Evolutionary conservation across 805 yeast species (phyloP).

Genomic region (Clavispora santaluciae): DNA sequence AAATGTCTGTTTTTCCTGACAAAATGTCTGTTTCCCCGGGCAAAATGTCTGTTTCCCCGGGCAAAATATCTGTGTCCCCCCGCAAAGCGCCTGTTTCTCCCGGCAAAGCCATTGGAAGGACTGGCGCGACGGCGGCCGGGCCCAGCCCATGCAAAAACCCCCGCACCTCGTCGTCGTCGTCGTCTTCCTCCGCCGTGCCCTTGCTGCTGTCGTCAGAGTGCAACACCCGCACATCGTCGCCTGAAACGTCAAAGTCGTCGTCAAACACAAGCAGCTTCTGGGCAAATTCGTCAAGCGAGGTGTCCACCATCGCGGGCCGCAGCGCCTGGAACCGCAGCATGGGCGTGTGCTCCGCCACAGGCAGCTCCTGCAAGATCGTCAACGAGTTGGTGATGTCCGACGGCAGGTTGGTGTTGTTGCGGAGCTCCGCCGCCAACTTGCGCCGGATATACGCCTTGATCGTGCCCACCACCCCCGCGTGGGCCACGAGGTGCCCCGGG

Average conservation of each 20-base stretch:
- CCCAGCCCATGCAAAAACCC: neutral
- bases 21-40: no score
- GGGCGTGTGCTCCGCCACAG: conserved; percentile 6
- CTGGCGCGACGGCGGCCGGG: no score
- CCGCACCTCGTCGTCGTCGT: neutral
- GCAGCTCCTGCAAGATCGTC: conserved; percentile 16
- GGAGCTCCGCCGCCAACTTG: conserved; percentile 13
- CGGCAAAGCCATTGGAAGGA: no score
- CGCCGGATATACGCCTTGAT: conserved; percentile 25
- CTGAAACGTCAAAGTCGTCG: conserved; percentile 9
- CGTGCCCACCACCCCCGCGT: conserved; percentile 20
- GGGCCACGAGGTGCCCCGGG: conserved; percentile 24
- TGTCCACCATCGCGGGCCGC: neutral
- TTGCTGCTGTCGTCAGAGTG: conserved; percentile 25
- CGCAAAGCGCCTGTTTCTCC: no score
- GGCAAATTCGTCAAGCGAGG: neutral
- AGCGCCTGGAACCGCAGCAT: neutral
- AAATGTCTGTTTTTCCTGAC: no score
- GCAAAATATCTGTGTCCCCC: no score
- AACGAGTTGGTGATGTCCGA: conserved; percentile 10
- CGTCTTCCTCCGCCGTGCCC: conserved; percentile 16
- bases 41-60: no score
- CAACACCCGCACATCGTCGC: conserved; percentile 16
- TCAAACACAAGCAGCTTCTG: conserved; percentile 13
- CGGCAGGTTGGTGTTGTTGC: conserved; percentile 9